These are phyloP conservation scores for Camelina neglecta DNA, from an alignment of 345 rosid species.

Conservation along the genomic window DNA sequence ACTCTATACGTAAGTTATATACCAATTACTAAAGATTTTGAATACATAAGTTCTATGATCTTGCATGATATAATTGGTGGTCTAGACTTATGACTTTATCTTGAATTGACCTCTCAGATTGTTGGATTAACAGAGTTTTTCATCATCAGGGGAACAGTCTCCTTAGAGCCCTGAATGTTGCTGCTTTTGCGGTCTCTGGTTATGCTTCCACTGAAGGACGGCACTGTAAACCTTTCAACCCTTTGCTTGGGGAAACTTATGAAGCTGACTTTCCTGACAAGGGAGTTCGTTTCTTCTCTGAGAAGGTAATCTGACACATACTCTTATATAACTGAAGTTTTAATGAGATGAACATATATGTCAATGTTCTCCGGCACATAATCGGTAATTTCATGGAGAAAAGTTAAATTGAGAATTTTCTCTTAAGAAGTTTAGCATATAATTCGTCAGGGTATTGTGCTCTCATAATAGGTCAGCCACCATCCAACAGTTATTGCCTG, in stretches of 20 bases:
- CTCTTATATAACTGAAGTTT: neutral
- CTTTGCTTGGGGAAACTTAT: conserved; percentile 94
- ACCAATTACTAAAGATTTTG: neutral
- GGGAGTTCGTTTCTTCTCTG: conserved; percentile 96
- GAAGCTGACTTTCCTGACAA: conserved; percentile 94
- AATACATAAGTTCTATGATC: conserved; percentile 47
- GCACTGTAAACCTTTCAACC: conserved; percentile 96
- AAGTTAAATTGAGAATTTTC: conserved; percentile 1
- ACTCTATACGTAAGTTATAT: neutral
- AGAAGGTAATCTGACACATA: conserved; percentile 60
- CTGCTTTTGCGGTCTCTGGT: conserved; percentile 97
- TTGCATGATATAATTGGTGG: conserved; percentile 58
- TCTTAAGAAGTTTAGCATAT: conserved; percentile 1
- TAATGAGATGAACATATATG: conserved; percentile 6
- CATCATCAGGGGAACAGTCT: conserved; percentile 75
- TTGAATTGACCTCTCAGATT: conserved; percentile 26
- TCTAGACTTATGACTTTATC: neutral
- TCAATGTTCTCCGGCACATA: conserved; percentile 1
- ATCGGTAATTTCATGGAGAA: neutral
- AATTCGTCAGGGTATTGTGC: neutral
- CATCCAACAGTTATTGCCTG: conserved; percentile 98
- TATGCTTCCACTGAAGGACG: conserved; percentile 95
- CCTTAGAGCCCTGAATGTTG: conserved; percentile 76
- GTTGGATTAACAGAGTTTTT: conserved; percentile 37
- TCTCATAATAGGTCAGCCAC: conserved; percentile 77